Conservation (phyloP, 2,329 filamentous ascomycete genomes). For the Colletotrichum ledebouriae region DNA sequence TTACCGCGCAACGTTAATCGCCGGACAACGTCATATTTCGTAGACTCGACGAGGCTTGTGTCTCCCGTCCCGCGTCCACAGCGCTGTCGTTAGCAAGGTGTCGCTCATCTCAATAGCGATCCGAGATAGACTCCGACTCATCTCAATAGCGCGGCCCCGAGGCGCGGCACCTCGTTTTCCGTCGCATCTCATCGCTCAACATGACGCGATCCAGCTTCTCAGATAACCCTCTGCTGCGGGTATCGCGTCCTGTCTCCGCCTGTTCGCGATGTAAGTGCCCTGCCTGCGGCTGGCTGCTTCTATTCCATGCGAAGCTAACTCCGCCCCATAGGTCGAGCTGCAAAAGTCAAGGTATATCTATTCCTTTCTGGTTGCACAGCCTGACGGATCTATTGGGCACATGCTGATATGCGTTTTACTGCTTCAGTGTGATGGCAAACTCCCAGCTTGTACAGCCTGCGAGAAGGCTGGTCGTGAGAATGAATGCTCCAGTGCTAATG, state of each 20-base stretch:
- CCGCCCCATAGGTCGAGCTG: conserved; percentile 73
- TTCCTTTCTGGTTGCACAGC: background rate
- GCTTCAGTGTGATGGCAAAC: conserved; percentile 87
- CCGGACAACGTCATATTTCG: background rate
- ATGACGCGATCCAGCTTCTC: conserved; percentile 65
- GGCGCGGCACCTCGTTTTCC: conserved; percentile 30
- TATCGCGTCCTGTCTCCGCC: conserved; percentile 83
- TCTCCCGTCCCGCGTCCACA: background rate
- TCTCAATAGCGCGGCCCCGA: conserved; percentile 23
- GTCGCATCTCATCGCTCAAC: conserved; percentile 27
- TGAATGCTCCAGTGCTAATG: conserved; percentile 94
- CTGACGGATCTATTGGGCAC: background rate
- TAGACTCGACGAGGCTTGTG: background rate
- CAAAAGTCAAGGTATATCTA: conserved; percentile 84
- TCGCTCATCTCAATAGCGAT: background rate
- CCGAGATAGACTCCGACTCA: too few species aligned
- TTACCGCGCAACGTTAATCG: background rate
- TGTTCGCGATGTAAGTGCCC: conserved; percentile 77
- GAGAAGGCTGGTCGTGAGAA: conserved; percentile 88
- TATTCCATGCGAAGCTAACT: conserved; percentile 39
- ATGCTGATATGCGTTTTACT: conserved; percentile 29
- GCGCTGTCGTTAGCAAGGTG: background rate
- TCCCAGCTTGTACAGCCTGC: conserved; percentile 94
- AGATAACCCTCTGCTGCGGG: conserved; percentile 73
- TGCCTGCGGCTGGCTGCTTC: conserved; percentile 38